phyloP scores from a whole-genome alignment of 129 eudicot genomes.

The Helichrysum umbraculigerum region DNA sequence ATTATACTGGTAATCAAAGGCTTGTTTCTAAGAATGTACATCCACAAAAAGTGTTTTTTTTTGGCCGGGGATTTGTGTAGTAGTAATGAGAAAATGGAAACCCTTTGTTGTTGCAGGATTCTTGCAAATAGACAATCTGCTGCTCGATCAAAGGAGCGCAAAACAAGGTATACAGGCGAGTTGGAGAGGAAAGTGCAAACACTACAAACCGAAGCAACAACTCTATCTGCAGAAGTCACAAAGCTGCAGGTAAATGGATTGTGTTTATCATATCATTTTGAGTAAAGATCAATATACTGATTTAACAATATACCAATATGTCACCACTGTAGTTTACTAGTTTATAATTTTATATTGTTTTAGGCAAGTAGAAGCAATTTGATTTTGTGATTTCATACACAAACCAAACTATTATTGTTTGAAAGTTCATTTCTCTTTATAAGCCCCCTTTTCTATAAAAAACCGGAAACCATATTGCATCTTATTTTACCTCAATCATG shows the following conservation, averaged over 20 bases:
- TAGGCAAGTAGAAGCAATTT: background rate
- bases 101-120: slow-evolving; percentile 47
- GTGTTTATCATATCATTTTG: background rate
- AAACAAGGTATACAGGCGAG: slow-evolving; percentile 64
- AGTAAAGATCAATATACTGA: background rate
- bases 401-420: no score
- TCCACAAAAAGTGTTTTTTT: background rate
- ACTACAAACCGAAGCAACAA: slow-evolving; percentile 52
- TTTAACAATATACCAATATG: background rate
- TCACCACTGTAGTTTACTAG: background rate
- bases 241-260: slow-evolving; percentile 59
- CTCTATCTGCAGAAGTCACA: slow-evolving; percentile 71
- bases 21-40: background rate
- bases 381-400: background rate
- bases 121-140: slow-evolving; percentile 98
- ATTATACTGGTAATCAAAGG: background rate
- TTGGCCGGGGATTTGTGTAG: background rate
- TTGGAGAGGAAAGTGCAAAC: slow-evolving; percentile 93
- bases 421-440: background rate
- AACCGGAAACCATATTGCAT: background rate
- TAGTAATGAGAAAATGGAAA: background rate
- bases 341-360: background rate
- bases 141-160: slow-evolving; percentile 86
- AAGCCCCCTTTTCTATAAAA: no score
- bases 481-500: background rate